Conservation (phyloP, 345 rosid genomes). For the Lumnitzera littorea region DNA sequence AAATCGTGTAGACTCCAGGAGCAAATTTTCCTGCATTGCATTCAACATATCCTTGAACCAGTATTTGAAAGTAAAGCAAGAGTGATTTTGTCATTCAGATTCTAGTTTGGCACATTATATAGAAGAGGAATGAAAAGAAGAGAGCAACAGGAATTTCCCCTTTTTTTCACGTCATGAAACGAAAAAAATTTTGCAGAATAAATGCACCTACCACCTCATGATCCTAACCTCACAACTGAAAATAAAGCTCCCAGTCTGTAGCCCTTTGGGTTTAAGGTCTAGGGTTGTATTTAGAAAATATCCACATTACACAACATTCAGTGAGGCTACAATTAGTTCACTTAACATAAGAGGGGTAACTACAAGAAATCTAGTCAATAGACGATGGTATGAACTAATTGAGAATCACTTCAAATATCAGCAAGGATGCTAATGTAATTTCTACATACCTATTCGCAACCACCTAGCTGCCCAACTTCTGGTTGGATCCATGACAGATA, state of each 20-base stretch:
- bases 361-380: background rate
- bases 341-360: background rate
- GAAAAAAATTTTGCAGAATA: too few species aligned
- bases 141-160: too few species aligned
- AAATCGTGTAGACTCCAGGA: conserved; percentile 84
- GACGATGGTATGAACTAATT: background rate
- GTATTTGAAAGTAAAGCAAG: too few species aligned
- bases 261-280: background rate
- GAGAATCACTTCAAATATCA: background rate
- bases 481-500: conserved; percentile 90
- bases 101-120: too few species aligned
- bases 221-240: too few species aligned
- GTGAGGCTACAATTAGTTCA: background rate
- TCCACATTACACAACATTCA: background rate
- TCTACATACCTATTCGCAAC: conserved; percentile 72
- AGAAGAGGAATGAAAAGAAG: too few species aligned
- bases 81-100: too few species aligned
- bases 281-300: background rate
- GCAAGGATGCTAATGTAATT: background rate
- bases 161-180: too few species aligned
- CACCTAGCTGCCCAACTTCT: conserved; percentile 99
- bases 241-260: too few species aligned
- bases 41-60: conserved; percentile 1
- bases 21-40: conserved; percentile 67
- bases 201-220: too few species aligned